Evolutionary conservation across 345 rosid genomes (phyloP), one percentile per base, ranked within the genome.

Genomic region (Brassica incana): DNA sequence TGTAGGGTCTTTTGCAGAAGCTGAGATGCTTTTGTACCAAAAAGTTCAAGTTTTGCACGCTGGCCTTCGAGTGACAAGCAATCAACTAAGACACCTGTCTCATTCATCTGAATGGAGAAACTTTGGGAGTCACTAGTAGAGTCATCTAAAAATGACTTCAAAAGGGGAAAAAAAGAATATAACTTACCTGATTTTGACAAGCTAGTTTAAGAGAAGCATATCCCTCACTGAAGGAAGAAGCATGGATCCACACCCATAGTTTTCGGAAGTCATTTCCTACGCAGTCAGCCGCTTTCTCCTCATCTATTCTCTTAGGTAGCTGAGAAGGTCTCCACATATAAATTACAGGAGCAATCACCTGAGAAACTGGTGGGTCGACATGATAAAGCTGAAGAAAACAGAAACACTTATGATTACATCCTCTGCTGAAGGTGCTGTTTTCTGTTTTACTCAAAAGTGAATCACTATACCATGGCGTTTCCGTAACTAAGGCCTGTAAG

Each of bases 181-280:
- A 54, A 16, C 35, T 50, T 76, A 92, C 93, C 95, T 81, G 91
- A 60, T 88, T 88, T 81, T 88, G 85, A 82, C 89, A 91, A 73
- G 94, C 91, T 52, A 77, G 76, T 76, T 87, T 85, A 59, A 95
- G 80, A 74, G 94, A 86, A 77, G 77, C 83, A 85, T 67, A 91
- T 85, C 92, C 99, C 84, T 92, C 97, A 66, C 18, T 71, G 82
- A 90, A 89, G 73, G 95, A 91, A 48, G 91, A 88, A 78, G 94
- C 91, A 91, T 92, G 97, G 74, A 92, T 85, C 97, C 95, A 95
- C 64, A 92, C 76, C 95, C 95, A 92, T 63, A 91, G 80, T 81
- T 86, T 89, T 59, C 90, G 81, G 76, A 60, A 45, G 30, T 76
- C 78, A 75, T 65, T 58, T 69, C 74, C 85, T 71, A 72, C 63